Percentiles rank a stretch among this genome's conserved stretches.
phyloP scores from a whole-genome alignment of 768 basidiomycete genomes.

The Daedalea quercina region DNA sequence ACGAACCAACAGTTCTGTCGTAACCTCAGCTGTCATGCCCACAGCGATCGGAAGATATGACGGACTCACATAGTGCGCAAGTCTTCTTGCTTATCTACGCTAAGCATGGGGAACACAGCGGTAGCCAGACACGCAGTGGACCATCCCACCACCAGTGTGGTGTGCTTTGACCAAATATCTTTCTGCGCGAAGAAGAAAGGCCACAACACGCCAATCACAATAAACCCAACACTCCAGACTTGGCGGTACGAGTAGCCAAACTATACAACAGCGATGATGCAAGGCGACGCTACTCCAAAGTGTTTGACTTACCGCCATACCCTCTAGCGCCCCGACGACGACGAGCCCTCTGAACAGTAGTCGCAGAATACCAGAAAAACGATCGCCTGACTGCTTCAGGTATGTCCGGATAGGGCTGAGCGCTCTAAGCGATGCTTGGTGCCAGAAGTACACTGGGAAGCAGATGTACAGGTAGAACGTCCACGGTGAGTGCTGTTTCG shows the following conservation, averaged over 20 bases:
- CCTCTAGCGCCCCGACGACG: slow-evolving; percentile 41
- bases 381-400: background rate
- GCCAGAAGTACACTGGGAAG: slow-evolving; percentile 79
- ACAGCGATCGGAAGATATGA: too few species aligned
- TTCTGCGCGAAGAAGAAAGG: slow-evolving; percentile 47
- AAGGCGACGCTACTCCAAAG: background rate
- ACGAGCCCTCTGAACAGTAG: slow-evolving; percentile 24
- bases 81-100: slow-evolving; percentile 67
- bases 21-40: background rate
- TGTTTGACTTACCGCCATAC: slow-evolving; percentile 61
- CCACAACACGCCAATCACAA: slow-evolving; percentile 58
- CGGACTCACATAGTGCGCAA: slow-evolving; percentile 48
- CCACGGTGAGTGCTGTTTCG: slow-evolving; percentile 58
- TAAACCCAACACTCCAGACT: slow-evolving; percentile 66
- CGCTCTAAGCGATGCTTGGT: slow-evolving; percentile 30
- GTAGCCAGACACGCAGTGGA: slow-evolving; percentile 41
- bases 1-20: slow-evolving; percentile 34
- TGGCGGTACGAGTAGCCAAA: slow-evolving; percentile 63
- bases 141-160: slow-evolving; percentile 36
- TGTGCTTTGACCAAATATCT: slow-evolving; percentile 20
- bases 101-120: slow-evolving; percentile 62
- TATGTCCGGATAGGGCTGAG: slow-evolving; percentile 2
- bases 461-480: slow-evolving; percentile 70
- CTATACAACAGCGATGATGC: slow-evolving; percentile 26
- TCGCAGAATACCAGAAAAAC: background rate